phyloP scores from a whole-genome alignment of 108 stramenopile species.

The Stephanodiscus triporus region DNA sequence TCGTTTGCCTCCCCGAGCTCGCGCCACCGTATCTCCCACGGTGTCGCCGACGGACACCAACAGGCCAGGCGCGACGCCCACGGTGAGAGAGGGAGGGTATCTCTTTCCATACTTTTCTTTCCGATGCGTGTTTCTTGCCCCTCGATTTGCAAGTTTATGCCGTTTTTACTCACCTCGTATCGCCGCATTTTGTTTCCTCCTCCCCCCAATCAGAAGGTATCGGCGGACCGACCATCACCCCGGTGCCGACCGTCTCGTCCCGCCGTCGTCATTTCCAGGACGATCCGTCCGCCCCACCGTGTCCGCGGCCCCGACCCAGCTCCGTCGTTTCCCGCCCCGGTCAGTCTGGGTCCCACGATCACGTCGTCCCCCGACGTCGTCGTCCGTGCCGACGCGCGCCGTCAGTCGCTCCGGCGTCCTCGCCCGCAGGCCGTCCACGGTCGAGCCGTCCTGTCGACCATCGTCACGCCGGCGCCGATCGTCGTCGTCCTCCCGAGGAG shows the following conservation, averaged over 20 bases:
- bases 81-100: slow-evolving; percentile 16
- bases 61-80: slow-evolving; percentile 12
- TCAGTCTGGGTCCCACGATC: too few relatives aligned
- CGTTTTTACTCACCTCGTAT: not conserved
- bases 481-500: too few relatives aligned
- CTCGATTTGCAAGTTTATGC: not conserved
- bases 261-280: slow-evolving; percentile 4
- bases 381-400: not conserved
- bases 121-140: not conserved
- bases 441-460: too few relatives aligned
- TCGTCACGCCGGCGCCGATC: too few relatives aligned
- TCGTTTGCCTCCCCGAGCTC: slow-evolving; percentile 33
- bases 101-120: not conserved
- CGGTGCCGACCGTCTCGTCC: slow-evolving; percentile 16
- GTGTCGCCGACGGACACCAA: slow-evolving; percentile 5
- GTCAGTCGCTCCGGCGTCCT: too few relatives aligned
- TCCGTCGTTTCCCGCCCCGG: too few relatives aligned
- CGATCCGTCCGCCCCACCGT: slow-evolving; percentile 21
- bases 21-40: slow-evolving; percentile 28
- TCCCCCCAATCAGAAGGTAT: not conserved
- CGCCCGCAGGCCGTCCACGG: too few relatives aligned
- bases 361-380: not conserved
- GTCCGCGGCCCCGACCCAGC: slow-evolving; percentile 17
- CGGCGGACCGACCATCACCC: slow-evolving; percentile 8
- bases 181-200: not conserved